phyloP scores from a whole-genome alignment of 2,329 filamentous ascomycete genomes.

The Fusarium sp. region DNA sequence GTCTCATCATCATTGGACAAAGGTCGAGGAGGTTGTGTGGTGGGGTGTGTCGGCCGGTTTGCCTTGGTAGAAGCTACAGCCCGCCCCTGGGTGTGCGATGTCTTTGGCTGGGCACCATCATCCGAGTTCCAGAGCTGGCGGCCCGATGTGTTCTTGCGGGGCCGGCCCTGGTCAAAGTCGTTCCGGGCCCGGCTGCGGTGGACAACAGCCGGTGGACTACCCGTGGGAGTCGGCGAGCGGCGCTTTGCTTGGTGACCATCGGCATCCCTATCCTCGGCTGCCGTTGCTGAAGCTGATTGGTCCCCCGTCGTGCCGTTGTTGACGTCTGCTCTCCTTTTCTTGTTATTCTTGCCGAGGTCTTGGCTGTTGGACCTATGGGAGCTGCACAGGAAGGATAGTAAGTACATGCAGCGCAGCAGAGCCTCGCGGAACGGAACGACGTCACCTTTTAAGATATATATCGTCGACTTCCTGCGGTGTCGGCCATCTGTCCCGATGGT shows the following conservation, averaged over 20 bases:
- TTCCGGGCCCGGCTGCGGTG: constrained; percentile 25
- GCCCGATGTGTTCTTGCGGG: constrained; percentile 32
- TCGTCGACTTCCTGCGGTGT: constrained; percentile 7
- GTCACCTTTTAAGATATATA: constrained; percentile 26
- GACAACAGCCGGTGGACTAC: constrained; percentile 25
- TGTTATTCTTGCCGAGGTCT: constrained; percentile 6
- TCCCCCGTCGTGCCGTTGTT: constrained; percentile 1
- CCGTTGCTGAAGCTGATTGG: neutral
- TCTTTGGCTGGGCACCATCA: constrained; percentile 36
- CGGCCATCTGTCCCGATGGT: constrained; percentile 33
- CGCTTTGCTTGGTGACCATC: constrained; percentile 38
- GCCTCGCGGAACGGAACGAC: neutral
- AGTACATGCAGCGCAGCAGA: neutral
- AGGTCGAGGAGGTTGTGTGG: constrained; percentile 1
- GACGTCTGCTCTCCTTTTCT: constrained; percentile 14
- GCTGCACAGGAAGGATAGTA: constrained; percentile 2
- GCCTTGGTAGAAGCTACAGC: constrained; percentile 20
- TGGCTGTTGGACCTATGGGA: constrained; percentile 1
- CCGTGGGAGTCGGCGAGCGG: constrained; percentile 43
- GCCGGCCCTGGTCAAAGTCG: constrained; percentile 39
- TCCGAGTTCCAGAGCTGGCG: constrained; percentile 46
- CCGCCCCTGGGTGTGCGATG: constrained; percentile 12
- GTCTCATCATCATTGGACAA: constrained; percentile 15
- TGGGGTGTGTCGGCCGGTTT: constrained; percentile 1
- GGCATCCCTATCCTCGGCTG: constrained; percentile 12